A percentile compares a stretch with the other conserved stretches of the same genome.
Evolutionary conservation across 1,284 basidiomycete species (phyloP).

Genomic region (Meira miltonrushii): DNA sequence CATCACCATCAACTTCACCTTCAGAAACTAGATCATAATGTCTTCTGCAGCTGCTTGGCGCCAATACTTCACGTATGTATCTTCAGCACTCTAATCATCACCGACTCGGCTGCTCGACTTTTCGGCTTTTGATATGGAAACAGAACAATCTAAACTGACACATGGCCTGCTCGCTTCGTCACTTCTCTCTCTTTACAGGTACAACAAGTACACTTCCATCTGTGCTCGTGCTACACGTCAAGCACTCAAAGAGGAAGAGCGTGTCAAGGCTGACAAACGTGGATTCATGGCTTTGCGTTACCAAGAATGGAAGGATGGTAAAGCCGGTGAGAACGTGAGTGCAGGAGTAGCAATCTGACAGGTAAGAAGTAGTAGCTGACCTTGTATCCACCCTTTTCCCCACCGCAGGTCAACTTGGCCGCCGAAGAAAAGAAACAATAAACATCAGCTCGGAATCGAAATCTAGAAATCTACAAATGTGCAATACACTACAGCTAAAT

Average conservation of each 20-base stretch:
- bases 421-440: slow-evolving; percentile 34
- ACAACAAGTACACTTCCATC: slow-evolving; percentile 55
- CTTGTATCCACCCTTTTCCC: neutral
- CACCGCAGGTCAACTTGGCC: slow-evolving; percentile 30
- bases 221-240: slow-evolving; percentile 53
- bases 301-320: slow-evolving; percentile 55
- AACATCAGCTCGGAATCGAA: neutral
- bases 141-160: neutral
- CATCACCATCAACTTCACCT: neutral
- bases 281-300: slow-evolving; percentile 53
- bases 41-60: slow-evolving; percentile 15
- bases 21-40: slow-evolving; percentile 7
- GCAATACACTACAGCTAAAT: too few species aligned
- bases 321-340: slow-evolving; percentile 50
- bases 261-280: slow-evolving; percentile 53
- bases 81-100: neutral
- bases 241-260: slow-evolving; percentile 54
- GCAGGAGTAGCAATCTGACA: neutral
- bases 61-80: slow-evolving; percentile 16
- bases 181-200: slow-evolving; percentile 33
- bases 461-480: too few species aligned
- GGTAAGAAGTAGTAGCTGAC: neutral
- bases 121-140: neutral
- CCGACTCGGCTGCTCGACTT: neutral
- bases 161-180: too few species aligned